Percentiles rank a stretch among this genome's conserved stretches.
phyloP scores from a whole-genome alignment of 768 basidiomycete species.

The Leccinellum albellum region DNA sequence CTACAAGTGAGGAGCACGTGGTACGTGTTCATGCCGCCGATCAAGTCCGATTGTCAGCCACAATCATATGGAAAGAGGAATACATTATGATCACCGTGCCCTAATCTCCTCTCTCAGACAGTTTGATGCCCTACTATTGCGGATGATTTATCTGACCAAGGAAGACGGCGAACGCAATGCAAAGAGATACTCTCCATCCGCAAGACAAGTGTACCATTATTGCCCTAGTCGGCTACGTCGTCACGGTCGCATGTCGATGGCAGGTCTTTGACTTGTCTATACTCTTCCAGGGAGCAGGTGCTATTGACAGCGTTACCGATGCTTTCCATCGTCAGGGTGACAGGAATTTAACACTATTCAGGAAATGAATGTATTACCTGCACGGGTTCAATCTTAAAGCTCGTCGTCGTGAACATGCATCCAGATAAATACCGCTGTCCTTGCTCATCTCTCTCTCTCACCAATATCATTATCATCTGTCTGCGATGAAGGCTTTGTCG shows the following conservation, averaged over 20 bases:
- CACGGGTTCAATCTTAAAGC: too few species aligned
- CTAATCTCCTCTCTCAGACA: too few species aligned
- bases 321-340: background rate
- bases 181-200: background rate
- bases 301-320: background rate
- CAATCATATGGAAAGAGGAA: background rate
- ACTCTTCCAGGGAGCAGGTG: background rate
- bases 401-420: background rate
- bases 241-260: too few species aligned
- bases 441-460: conserved; percentile 3
- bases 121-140: background rate
- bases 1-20: background rate
- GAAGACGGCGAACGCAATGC: background rate
- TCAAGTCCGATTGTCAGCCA: background rate
- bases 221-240: background rate
- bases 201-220: background rate
- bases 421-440: background rate
- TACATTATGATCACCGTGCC: background rate
- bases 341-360: background rate
- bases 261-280: background rate
- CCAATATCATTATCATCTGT: background rate
- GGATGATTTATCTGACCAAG: background rate
- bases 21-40: background rate
- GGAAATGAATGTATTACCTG: background rate
- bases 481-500: conserved; percentile 6